Conservation (phyloP, 805 yeast species). For the Metschnikowia gruessii region DNA sequence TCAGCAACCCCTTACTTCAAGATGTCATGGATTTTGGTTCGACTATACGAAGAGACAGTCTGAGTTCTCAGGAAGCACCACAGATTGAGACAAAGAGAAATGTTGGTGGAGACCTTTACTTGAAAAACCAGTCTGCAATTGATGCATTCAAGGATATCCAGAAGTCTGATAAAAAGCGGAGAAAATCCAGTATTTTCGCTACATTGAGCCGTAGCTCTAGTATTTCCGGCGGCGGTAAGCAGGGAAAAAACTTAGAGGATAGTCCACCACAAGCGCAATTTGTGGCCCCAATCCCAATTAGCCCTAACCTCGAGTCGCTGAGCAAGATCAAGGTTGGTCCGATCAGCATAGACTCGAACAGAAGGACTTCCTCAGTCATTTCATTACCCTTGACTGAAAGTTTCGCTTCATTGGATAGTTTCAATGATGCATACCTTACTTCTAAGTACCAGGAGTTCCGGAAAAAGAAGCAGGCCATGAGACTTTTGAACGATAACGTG, state of each 20-base stretch:
- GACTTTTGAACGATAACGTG: slow-evolving; percentile 4
- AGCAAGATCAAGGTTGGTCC: slow-evolving; percentile 36
- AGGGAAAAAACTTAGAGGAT: slow-evolving; percentile 4
- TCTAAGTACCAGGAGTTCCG: slow-evolving; percentile 35
- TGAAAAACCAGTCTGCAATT: slow-evolving; percentile 40
- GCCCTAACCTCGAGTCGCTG: slow-evolving; percentile 6
- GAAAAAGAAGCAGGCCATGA: slow-evolving; percentile 15
- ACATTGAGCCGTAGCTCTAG: slow-evolving; percentile 13
- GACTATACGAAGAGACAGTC: slow-evolving; percentile 22
- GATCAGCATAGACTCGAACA: slow-evolving; percentile 23
- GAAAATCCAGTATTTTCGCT: slow-evolving; percentile 24
- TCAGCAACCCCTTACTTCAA: slow-evolving; percentile 19
- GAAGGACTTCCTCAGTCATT: slow-evolving; percentile 62
- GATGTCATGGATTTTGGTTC: slow-evolving; percentile 34
- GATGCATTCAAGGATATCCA: slow-evolving; percentile 45
- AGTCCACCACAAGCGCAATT: not conserved
- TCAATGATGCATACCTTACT: slow-evolving; percentile 54
- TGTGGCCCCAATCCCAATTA: slow-evolving; percentile 1
- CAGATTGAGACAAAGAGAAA: slow-evolving; percentile 45
- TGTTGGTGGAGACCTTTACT: slow-evolving; percentile 44
- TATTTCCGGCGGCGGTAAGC: slow-evolving; percentile 8
- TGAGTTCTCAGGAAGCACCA: slow-evolving; percentile 35
- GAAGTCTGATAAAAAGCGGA: slow-evolving; percentile 38
- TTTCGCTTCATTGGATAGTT: slow-evolving; percentile 74
- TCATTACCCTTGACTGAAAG: slow-evolving; percentile 68